Evolutionary conservation across 257 asterid species (phyloP).

Genomic region (Voacanga thouarsii): DNA sequence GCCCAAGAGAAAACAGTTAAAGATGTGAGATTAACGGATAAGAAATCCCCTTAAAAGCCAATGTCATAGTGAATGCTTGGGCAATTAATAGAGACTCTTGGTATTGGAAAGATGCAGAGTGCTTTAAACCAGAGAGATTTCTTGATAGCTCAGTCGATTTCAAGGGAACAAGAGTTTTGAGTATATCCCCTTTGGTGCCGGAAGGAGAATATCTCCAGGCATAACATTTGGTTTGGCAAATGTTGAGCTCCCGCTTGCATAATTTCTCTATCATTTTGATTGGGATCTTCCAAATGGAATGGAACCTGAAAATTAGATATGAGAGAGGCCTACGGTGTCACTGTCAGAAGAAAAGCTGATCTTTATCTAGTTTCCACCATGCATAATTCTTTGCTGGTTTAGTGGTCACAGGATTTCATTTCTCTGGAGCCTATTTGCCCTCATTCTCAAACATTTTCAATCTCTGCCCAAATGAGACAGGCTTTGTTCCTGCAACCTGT

Average conservation of each 20-base stretch:
- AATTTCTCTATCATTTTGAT: constrained; percentile 3
- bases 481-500: neutral
- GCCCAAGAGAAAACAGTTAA: neutral
- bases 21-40: neutral
- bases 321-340: constrained; percentile 1
- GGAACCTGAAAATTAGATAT: neutral
- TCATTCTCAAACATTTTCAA: neutral
- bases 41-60: neutral
- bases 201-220: constrained; percentile 7
- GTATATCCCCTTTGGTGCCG: neutral
- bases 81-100: neutral
- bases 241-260: neutral
- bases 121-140: neutral
- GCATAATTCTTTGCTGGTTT: constrained; percentile 4
- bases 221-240: neutral
- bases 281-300: constrained; percentile 3
- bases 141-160: neutral
- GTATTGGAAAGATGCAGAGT: neutral
- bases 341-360: neutral
- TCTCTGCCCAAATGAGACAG: too few species aligned
- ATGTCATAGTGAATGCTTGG: neutral
- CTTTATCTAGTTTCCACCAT: constrained; percentile 1
- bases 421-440: neutral
- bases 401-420: neutral
- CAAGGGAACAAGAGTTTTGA: neutral